A percentile compares a stretch with the other conserved stretches of the same genome.
These are phyloP conservation scores for Xylaria hypoxylon DNA, from an alignment of 2,329 filamentous ascomycete species.

Conservation along the genomic window DNA sequence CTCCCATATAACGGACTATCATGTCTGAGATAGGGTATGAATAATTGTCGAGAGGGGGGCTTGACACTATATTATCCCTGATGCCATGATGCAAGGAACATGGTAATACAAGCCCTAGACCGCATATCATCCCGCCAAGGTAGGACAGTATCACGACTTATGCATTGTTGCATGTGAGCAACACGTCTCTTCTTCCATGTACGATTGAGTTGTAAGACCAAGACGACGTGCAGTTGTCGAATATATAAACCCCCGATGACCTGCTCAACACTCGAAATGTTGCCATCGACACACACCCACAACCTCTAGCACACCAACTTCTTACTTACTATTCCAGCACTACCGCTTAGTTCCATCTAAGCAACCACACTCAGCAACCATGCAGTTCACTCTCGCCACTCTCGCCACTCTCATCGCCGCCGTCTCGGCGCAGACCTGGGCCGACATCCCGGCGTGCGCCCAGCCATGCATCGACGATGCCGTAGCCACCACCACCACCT, in stretches of 20 bases:
- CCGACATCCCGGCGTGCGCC: conserved; percentile 34
- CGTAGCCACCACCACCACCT: conserved; percentile 15
- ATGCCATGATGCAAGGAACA: conserved; percentile 5
- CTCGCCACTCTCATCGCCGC: conserved; percentile 13
- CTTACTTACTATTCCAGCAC: background rate
- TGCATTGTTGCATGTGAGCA: conserved; percentile 15
- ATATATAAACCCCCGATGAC: conserved; percentile 30
- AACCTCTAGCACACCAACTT: background rate
- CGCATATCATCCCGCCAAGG: conserved; percentile 11
- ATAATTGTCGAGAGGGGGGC: background rate
- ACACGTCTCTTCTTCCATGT: background rate
- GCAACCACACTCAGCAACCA: conserved; percentile 9
- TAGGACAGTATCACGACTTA: background rate
- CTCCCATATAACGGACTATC: background rate
- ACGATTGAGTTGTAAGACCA: background rate
- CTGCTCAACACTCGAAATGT: conserved; percentile 16
- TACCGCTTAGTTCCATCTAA: background rate
- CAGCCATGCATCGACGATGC: conserved; percentile 30
- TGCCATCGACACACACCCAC: conserved; percentile 17
- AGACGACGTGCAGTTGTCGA: background rate
- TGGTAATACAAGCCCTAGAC: background rate
- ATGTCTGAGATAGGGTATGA: background rate
- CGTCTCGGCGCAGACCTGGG: conserved; percentile 34
- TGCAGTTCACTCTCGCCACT: conserved; percentile 31
- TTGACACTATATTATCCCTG: conserved; percentile 2